Evolutionary conservation across 352 stramenopile species (phyloP).

Genomic region (Globisporangium orthogonon): DNA sequence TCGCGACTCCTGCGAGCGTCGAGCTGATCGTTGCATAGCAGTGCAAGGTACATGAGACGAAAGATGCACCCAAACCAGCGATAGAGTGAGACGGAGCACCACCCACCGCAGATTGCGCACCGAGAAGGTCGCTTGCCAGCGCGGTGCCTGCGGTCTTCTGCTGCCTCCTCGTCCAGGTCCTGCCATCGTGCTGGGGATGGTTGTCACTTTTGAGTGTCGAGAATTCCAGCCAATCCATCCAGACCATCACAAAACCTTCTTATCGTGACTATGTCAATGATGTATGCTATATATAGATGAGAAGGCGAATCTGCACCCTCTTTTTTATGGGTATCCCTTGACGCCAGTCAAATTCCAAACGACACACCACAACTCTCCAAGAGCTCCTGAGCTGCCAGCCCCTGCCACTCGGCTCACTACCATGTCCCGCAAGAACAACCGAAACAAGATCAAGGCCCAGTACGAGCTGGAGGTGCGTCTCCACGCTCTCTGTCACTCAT

Average conservation of each 20-base stretch:
- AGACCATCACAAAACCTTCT: no score
- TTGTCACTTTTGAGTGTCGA: neutral
- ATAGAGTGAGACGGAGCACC: neutral
- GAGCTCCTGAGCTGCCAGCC: neutral
- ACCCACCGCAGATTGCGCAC: slow-evolving; percentile 9
- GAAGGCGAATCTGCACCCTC: no score
- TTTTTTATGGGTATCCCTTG: no score
- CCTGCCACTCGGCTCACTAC: neutral
- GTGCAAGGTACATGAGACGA: no score
- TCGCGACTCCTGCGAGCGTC: slow-evolving; percentile 32
- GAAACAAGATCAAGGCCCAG: slow-evolving; percentile 74
- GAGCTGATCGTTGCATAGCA: slow-evolving; percentile 13
- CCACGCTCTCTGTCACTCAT: neutral
- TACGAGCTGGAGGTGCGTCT: slow-evolving; percentile 59
- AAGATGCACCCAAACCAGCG: no score
- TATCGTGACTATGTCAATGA: no score
- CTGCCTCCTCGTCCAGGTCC: neutral
- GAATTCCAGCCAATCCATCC: no score
- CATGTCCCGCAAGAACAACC: slow-evolving; percentile 82
- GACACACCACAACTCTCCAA: no score
- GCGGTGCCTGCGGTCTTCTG: neutral
- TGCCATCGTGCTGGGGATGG: neutral
- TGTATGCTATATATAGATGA: no score
- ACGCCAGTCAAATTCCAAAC: no score
- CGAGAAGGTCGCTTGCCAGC: slow-evolving; percentile 11